Evolutionary conservation across 2,329 filamentous ascomycete species (phyloP).

Genomic region (Monilinia fructigena): DNA sequence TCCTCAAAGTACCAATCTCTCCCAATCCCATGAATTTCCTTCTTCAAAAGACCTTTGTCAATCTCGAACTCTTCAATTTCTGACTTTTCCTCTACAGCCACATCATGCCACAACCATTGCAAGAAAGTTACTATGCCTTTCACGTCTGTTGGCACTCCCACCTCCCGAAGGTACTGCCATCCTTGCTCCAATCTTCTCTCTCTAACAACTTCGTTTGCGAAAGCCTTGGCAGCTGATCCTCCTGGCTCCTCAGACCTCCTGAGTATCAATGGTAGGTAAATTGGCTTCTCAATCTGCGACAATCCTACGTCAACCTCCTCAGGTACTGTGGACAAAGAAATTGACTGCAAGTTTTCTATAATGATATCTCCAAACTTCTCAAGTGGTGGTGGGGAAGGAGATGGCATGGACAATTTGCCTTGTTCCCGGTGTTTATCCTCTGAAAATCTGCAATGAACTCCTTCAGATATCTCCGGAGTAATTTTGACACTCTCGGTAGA

Average conservation of each 20-base stretch:
- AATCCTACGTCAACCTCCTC: not conserved
- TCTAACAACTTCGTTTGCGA: constrained; percentile 26
- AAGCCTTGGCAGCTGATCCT: constrained; percentile 23
- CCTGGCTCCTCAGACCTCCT: not conserved
- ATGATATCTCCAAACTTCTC: not conserved
- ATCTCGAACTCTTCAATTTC: constrained; percentile 7
- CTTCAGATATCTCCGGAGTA: too few species aligned
- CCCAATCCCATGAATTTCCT: not conserved
- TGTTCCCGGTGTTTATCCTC: not conserved
- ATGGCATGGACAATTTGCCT: not conserved
- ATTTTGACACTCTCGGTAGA: not conserved
- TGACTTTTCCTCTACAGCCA: not conserved
- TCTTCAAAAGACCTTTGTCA: not conserved
- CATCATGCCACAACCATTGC: constrained; percentile 5
- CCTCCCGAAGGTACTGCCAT: constrained; percentile 14
- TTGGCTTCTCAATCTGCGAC: not conserved
- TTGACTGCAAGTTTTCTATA: not conserved
- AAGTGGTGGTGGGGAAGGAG: not conserved
- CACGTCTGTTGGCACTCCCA: not conserved
- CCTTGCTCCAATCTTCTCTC: constrained; percentile 30
- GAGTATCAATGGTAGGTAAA: not conserved
- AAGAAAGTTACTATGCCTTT: not conserved
- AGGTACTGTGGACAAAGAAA: not conserved
- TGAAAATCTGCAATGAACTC: accelerated
- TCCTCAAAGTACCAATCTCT: constrained; percentile 16